A percentile compares a stretch with the other conserved stretches of the same genome.
Conservation (phyloP, 352 stramenopile species). For the Globisporangium apiculatum region DNA sequence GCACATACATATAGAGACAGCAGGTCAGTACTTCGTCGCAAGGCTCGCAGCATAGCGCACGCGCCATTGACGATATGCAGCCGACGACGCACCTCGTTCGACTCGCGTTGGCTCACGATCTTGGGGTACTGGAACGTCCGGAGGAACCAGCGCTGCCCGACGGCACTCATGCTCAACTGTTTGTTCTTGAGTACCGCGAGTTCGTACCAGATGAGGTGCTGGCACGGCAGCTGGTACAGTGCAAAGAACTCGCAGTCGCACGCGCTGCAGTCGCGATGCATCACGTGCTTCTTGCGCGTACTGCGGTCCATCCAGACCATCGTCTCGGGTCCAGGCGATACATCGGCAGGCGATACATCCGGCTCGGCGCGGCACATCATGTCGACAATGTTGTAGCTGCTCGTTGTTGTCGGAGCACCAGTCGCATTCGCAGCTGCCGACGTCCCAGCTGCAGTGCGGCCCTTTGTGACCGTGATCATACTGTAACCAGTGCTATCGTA, state of each 20-base stretch:
- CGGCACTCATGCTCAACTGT: constrained; percentile 53
- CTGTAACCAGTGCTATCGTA: constrained; percentile 2
- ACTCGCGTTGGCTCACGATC: constrained; percentile 46
- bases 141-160: constrained; percentile 56
- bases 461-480: constrained; percentile 28
- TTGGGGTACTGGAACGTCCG: constrained; percentile 63
- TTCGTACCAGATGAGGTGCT: constrained; percentile 75
- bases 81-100: constrained; percentile 44
- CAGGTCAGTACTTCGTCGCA: background rate
- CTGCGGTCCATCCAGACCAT: constrained; percentile 49
- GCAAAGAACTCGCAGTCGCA: constrained; percentile 67
- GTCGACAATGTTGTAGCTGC: background rate
- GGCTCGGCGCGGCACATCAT: constrained; percentile 6
- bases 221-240: constrained; percentile 57
- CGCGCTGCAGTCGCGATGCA: constrained; percentile 45
- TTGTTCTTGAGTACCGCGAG: constrained; percentile 52
- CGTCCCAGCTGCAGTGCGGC: background rate
- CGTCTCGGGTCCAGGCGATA: constrained; percentile 10
- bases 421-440: background rate
- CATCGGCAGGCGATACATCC: constrained; percentile 6
- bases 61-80: background rate
- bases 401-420: background rate
- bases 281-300: constrained; percentile 46
- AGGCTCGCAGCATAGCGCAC: background rate
- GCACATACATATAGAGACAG: background rate